Evolutionary conservation across 202 grass and related monocot species (phyloP).

Genomic region (Schoenoplectus tabernaemontani): DNA sequence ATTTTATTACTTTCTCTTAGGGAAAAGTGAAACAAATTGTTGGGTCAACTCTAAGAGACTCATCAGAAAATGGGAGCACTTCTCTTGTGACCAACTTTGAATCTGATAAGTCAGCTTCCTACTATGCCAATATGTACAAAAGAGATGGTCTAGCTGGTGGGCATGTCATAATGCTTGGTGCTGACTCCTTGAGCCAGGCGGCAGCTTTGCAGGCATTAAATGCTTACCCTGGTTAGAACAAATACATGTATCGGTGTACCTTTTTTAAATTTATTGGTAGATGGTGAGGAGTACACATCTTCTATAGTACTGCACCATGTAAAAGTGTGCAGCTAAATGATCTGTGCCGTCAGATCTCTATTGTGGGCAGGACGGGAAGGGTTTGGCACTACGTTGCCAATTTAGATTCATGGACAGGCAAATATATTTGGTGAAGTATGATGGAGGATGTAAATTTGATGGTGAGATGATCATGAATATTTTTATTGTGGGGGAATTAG

Average conservation of each 20-base stretch:
- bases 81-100: constrained; percentile 80
- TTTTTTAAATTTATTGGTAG: neutral
- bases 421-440: no score
- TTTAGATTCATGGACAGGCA: no score
- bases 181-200: constrained; percentile 49
- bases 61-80: constrained; percentile 17
- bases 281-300: neutral
- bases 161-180: constrained; percentile 91
- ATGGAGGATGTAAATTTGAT: no score
- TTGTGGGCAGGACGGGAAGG: no score
- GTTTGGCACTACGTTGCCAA: no score
- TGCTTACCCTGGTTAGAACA: constrained; percentile 70
- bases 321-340: no score
- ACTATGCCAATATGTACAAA: constrained; percentile 64
- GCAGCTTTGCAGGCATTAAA: constrained; percentile 52
- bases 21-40: constrained; percentile 98
- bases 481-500: neutral
- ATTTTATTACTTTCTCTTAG: constrained; percentile 20
- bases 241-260: neutral
- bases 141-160: constrained; percentile 52
- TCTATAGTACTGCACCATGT: no score
- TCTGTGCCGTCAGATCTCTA: no score
- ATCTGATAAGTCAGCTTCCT: constrained; percentile 68
- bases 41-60: constrained; percentile 77
- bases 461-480: no score